Conservation (phyloP, 2,329 filamentous ascomycete species). For the Pyricularia grisea region DNA sequence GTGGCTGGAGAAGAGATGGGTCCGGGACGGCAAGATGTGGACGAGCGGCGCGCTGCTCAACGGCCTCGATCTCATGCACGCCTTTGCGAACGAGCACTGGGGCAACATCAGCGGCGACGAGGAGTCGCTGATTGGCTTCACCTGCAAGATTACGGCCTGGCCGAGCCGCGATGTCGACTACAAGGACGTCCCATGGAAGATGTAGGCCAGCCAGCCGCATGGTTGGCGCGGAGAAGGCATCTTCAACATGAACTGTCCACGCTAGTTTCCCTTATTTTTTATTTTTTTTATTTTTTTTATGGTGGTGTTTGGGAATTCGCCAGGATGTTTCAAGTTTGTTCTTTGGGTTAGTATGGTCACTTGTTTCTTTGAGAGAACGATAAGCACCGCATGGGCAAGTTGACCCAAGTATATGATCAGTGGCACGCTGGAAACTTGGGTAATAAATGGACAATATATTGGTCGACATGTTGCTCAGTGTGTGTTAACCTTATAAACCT, state of each 20-base stretch:
- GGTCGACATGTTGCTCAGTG: too few relatives aligned
- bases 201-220: not conserved
- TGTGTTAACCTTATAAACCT: too few relatives aligned
- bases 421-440: too few relatives aligned
- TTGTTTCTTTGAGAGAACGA: too few relatives aligned
- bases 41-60: slow-evolving; percentile 24
- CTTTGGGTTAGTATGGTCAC: too few relatives aligned
- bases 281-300: too few relatives aligned
- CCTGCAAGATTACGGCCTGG: slow-evolving; percentile 14
- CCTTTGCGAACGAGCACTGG: slow-evolving; percentile 20
- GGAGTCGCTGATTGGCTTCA: slow-evolving; percentile 10
- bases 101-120: slow-evolving; percentile 10
- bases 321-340: not conserved
- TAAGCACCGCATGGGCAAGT: too few relatives aligned
- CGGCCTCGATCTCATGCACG: slow-evolving; percentile 22
- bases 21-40: slow-evolving; percentile 25
- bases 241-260: not conserved
- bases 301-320: too few relatives aligned
- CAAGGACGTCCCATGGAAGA: slow-evolving; percentile 15
- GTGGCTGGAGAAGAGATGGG: slow-evolving; percentile 29
- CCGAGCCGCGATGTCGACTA: slow-evolving; percentile 22
- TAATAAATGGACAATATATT: too few relatives aligned
- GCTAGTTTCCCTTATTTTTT: not conserved
- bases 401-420: too few relatives aligned
- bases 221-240: not conserved